These are phyloP conservation scores for Camellia granthamiana DNA, from an alignment of 148 eudicot species.

Conservation along the genomic window DNA sequence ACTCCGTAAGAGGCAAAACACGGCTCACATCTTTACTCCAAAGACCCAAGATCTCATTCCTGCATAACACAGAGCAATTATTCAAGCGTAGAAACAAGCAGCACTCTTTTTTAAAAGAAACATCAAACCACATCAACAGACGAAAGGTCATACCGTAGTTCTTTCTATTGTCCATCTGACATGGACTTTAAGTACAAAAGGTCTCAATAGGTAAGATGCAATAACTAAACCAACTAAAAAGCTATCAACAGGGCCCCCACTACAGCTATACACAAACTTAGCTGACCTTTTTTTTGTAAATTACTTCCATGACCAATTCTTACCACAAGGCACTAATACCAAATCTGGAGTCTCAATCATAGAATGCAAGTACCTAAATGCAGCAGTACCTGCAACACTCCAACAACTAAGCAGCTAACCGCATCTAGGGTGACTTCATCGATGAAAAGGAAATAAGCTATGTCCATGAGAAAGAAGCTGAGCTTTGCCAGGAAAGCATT, in stretches of 20 bases:
- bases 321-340: not conserved
- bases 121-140: conserved; percentile 6
- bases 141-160: conserved; percentile 10
- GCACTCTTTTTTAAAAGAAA: conserved; percentile 5
- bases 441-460: not conserved
- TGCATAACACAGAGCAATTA: conserved; percentile 39
- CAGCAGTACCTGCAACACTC: not conserved
- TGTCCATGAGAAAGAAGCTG: not conserved
- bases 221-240: not conserved
- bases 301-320: not conserved
- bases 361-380: not conserved
- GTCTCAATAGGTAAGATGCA: not conserved
- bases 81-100: not conserved
- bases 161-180: not conserved
- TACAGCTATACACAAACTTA: not conserved
- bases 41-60: conserved; percentile 82
- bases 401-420: not conserved
- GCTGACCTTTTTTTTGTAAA: no score
- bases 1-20: conserved; percentile 77
- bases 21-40: conserved; percentile 95
- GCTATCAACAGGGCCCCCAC: not conserved
- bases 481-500: conserved; percentile 1
- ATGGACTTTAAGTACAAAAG: not conserved
- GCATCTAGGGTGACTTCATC: not conserved
- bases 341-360: not conserved